Evolutionary conservation across 208 protist genomes (phyloP).

Genomic region (Acanthamoeba lenticulata): DNA sequence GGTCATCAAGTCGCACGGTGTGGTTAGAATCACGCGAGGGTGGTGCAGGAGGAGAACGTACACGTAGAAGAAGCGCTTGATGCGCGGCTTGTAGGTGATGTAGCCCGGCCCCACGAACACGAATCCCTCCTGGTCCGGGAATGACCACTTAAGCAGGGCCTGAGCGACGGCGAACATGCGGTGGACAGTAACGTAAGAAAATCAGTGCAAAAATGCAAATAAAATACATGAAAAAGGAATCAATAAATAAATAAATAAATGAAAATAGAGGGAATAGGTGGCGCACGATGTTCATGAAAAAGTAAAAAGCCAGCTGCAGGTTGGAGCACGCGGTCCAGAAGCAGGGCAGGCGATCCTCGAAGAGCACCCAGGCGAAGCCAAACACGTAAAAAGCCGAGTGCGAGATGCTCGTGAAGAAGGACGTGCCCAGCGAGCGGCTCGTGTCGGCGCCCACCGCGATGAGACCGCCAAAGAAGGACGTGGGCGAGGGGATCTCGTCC

Average conservation of each 20-base stretch:
- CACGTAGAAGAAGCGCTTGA: constrained; percentile 50
- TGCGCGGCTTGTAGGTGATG: constrained; percentile 13
- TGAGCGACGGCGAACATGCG: neutral
- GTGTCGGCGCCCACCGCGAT: neutral
- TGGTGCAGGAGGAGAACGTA: too few relatives aligned
- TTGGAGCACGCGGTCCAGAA: constrained; percentile 45
- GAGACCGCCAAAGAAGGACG: constrained; percentile 35
- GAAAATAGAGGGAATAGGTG: too few relatives aligned
- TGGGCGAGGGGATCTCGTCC: constrained; percentile 28
- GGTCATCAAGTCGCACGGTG: too few relatives aligned
- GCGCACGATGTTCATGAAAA: constrained; percentile 38
- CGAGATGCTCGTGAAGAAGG: constrained; percentile 41
- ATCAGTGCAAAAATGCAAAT: neutral
- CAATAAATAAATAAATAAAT: too few relatives aligned
- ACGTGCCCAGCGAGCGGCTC: constrained; percentile 22
- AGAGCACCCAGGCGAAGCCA: constrained; percentile 48
- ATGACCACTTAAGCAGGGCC: neutral
- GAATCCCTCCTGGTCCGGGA: constrained; percentile 20
- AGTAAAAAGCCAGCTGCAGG: neutral
- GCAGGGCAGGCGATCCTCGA: constrained; percentile 33
- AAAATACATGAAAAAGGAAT: neutral
- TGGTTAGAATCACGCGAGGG: too few relatives aligned
- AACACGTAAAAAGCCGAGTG: constrained; percentile 55
- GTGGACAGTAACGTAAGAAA: too few relatives aligned
- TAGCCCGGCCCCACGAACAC: constrained; percentile 34